These are phyloP conservation scores for Fusarium staphyleae DNA, from an alignment of 2,329 filamentous ascomycete genomes.

Conservation along the genomic window DNA sequence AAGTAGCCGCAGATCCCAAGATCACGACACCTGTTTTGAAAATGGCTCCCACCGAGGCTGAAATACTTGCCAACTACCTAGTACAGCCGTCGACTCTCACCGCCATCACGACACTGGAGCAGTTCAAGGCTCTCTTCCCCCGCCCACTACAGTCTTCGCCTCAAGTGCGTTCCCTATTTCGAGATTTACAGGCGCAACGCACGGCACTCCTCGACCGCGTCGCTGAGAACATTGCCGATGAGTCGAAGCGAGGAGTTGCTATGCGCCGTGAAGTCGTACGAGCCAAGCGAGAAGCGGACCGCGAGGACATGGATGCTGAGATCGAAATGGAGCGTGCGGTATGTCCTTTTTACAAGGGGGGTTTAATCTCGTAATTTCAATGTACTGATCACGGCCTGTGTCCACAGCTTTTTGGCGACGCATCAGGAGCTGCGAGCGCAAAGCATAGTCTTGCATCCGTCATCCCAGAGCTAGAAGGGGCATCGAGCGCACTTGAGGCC, in stretches of 20 bases:
- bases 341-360: slow-evolving; percentile 35
- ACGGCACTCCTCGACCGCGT: slow-evolving; percentile 73
- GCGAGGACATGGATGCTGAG: slow-evolving; percentile 67
- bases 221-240: slow-evolving; percentile 68
- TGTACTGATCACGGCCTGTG: neutral
- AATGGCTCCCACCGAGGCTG: slow-evolving; percentile 77
- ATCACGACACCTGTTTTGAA: slow-evolving; percentile 19
- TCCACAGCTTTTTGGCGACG: slow-evolving; percentile 65
- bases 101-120: slow-evolving; percentile 73
- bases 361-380: neutral
- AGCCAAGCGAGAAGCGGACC: slow-evolving; percentile 59
- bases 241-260: slow-evolving; percentile 66
- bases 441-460: slow-evolving; percentile 70
- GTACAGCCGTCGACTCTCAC: slow-evolving; percentile 78
- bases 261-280: slow-evolving; percentile 65
- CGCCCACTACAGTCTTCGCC: slow-evolving; percentile 69
- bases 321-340: slow-evolving; percentile 68
- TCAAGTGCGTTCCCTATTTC: slow-evolving; percentile 75
- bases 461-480: slow-evolving; percentile 72
- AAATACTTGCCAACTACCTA: slow-evolving; percentile 80
- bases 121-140: slow-evolving; percentile 82
- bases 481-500: slow-evolving; percentile 68
- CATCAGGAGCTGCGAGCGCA: slow-evolving; percentile 53
- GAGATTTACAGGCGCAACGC: slow-evolving; percentile 79
- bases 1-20: neutral